These are phyloP conservation scores for Eucalyptus dawsonii DNA, from an alignment of 345 rosid species.

Conservation along the genomic window DNA sequence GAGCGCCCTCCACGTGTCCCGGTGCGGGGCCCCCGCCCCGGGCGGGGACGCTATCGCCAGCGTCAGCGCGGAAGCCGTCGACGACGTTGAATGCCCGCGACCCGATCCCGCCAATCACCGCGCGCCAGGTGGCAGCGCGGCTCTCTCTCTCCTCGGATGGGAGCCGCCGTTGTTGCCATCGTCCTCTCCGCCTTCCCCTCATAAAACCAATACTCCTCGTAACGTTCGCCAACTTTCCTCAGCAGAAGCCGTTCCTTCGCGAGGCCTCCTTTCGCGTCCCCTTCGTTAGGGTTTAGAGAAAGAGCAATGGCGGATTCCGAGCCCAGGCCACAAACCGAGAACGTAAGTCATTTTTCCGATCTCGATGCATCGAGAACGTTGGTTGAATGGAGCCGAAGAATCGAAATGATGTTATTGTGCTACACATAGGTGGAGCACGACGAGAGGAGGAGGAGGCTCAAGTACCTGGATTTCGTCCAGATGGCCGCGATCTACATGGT, in stretches of 20 bases:
- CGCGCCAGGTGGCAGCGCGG: not conserved
- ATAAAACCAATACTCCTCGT: not conserved
- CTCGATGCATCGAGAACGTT: not conserved
- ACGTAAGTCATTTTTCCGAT: not conserved
- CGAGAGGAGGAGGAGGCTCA: conserved; percentile 26
- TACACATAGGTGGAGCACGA: conserved; percentile 2
- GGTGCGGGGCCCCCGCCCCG: not conserved
- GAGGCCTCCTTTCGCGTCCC: not conserved
- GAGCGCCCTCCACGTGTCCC: not conserved
- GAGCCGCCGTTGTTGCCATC: too few relatives aligned
- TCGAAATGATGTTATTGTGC: not conserved
- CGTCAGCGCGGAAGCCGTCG: not conserved
- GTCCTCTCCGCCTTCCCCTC: not conserved
- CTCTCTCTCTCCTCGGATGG: too few relatives aligned
- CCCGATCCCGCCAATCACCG: not conserved
- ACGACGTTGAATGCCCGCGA: not conserved
- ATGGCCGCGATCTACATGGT: conserved; percentile 23
- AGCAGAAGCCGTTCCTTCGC: not conserved
- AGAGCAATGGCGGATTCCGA: conserved; percentile 13
- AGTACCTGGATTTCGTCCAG: conserved; percentile 55
- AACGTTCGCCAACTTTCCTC: not conserved
- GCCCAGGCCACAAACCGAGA: not conserved
- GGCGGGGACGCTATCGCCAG: not conserved
- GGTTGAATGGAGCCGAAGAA: not conserved
- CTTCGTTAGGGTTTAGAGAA: not conserved